Conservation (phyloP, 495 filamentous ascomycete genomes). For the Xylaria grammica region DNA sequence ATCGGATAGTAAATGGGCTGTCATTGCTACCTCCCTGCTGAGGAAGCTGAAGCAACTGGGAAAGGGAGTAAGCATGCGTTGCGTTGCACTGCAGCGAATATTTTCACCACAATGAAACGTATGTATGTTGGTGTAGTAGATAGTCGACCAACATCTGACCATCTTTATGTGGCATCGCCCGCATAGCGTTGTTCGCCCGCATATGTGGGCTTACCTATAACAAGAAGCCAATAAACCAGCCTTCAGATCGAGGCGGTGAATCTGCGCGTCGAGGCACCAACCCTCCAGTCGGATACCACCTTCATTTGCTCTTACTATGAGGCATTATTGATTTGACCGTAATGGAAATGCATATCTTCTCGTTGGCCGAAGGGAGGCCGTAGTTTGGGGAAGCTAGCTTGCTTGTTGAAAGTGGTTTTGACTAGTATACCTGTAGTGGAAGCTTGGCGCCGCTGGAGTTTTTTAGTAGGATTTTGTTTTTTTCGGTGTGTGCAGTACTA, state of each 20-base stretch:
- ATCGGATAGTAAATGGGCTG: not conserved
- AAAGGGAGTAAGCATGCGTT: slow-evolving; percentile 5
- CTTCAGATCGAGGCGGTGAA: slow-evolving; percentile 7
- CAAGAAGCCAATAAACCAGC: slow-evolving; percentile 7
- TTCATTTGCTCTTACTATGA: not conserved
- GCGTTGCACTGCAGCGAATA: slow-evolving; percentile 12
- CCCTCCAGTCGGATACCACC: not conserved
- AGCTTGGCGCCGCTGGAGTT: not conserved
- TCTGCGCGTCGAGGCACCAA: not conserved
- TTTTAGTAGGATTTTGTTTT: not conserved
- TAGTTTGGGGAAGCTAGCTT: not conserved
- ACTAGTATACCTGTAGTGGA: not conserved
- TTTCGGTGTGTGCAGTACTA: not conserved
- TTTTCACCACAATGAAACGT: slow-evolving; percentile 1
- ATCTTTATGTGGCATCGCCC: not conserved
- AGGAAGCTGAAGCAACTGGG: not conserved
- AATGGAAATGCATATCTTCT: slow-evolving; percentile 4
- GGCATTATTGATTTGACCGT: slow-evolving; percentile 13
- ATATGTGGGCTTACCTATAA: slow-evolving; percentile 13
- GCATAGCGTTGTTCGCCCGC: not conserved
- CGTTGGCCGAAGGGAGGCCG: slow-evolving; percentile 2
- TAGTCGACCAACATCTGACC: not conserved
- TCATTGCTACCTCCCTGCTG: slow-evolving; percentile 5
- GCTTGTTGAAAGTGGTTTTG: not conserved
- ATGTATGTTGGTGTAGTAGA: not conserved